Conservation (phyloP, 805 yeast species). For the Naumovozyma dairenensis region DNA sequence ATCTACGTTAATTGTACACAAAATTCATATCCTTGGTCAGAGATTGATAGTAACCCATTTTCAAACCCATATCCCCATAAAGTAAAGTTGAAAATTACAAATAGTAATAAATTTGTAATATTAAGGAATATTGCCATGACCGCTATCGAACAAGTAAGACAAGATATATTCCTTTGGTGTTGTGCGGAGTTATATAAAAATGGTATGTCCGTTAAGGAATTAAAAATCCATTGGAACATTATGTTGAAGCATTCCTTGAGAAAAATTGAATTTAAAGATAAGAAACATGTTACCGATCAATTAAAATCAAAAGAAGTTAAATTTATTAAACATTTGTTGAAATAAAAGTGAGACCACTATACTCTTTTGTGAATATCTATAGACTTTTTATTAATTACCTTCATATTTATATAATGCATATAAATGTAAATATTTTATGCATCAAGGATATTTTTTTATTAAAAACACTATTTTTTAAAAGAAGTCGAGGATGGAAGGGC, state of each 20-base stretch:
- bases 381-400: neutral
- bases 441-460: no score
- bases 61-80: constrained; percentile 10
- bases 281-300: constrained; percentile 3
- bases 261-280: constrained; percentile 2
- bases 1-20: constrained; percentile 11
- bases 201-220: constrained; percentile 18
- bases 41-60: constrained; percentile 18
- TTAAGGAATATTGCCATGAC: constrained; percentile 19
- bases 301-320: constrained; percentile 5
- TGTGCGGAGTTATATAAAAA: constrained; percentile 14
- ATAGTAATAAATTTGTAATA: constrained; percentile 15
- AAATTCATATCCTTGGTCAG: neutral
- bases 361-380: neutral
- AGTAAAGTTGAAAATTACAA: constrained; percentile 13
- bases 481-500: no score
- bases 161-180: constrained; percentile 22
- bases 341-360: constrained; percentile 1
- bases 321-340: constrained; percentile 6
- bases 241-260: constrained; percentile 17
- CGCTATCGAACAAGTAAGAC: constrained; percentile 11
- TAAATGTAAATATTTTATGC: no score
- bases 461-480: no score
- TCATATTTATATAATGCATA: no score
- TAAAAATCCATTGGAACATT: constrained; percentile 20